phyloP scores from a whole-genome alignment of 345 rosid species.

The Geranium rotundifolium region DNA sequence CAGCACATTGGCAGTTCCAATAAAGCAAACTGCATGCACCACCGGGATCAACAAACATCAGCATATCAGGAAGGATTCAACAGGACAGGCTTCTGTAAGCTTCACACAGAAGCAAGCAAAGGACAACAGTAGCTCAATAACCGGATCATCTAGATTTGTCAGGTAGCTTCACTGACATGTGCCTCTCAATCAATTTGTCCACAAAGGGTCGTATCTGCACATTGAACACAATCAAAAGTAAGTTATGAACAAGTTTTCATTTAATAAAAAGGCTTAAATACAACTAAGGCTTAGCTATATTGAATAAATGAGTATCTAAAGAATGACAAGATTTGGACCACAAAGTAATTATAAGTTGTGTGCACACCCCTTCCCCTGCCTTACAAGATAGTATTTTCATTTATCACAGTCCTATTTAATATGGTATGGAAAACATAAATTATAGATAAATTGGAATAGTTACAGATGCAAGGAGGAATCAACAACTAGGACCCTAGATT shows the following conservation, averaged over 20 bases:
- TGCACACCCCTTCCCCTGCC: not conserved
- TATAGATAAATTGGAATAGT: not conserved
- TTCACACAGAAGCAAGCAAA: constrained; percentile 5
- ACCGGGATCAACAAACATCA: too few species aligned
- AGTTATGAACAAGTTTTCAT: not conserved
- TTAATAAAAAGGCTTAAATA: not conserved
- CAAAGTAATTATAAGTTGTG: not conserved
- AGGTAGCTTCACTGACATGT: constrained; percentile 46
- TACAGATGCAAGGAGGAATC: not conserved
- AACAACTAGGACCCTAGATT: too few species aligned
- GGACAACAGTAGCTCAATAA: constrained; percentile 11
- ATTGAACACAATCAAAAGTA: constrained; percentile 13
- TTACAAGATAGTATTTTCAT: too few species aligned
- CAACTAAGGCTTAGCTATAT: not conserved
- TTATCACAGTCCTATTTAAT: not conserved
- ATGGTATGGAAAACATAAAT: not conserved
- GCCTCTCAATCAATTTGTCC: constrained; percentile 89
- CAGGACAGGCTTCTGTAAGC: constrained; percentile 3
- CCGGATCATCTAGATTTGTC: constrained; percentile 45
- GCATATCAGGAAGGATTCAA: too few species aligned
- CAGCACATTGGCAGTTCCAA: not conserved
- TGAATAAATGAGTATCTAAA: not conserved
- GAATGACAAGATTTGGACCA: not conserved
- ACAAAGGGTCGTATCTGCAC: constrained; percentile 96
- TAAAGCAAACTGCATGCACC: too few species aligned